Percentiles rank a stretch among this genome's conserved stretches.
phyloP scores from a whole-genome alignment of 2,329 filamentous ascomycete species.

The Biscogniauxia marginata region DNA sequence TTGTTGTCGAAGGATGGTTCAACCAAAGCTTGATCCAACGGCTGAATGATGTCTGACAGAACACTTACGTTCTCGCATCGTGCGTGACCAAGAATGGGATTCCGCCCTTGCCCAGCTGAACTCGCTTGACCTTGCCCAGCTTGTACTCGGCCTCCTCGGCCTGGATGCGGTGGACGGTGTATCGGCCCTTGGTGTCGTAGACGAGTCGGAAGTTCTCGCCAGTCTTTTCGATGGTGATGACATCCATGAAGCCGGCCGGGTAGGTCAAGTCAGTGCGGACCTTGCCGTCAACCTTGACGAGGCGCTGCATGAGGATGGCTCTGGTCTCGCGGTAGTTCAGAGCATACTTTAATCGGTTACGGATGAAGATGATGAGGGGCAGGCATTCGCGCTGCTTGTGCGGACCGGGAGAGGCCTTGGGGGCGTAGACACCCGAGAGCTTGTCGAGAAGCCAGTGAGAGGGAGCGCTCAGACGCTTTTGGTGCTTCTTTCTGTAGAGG shows the following conservation, averaged over 20 bases:
- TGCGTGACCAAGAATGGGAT: slow-evolving; percentile 99
- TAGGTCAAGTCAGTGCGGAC: slow-evolving; percentile 98
- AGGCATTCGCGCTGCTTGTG: slow-evolving; percentile 99
- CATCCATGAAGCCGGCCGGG: slow-evolving; percentile 99
- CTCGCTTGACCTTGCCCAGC: slow-evolving; percentile 99
- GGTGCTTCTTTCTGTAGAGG: slow-evolving; percentile 88
- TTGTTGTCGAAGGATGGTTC: slow-evolving; percentile 43
- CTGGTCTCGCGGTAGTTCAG: slow-evolving; percentile 98
- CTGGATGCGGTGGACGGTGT: slow-evolving; percentile 99
- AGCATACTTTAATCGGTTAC: slow-evolving; percentile 97
- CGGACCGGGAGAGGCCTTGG: slow-evolving; percentile 76
- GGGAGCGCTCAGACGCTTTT: slow-evolving; percentile 98
- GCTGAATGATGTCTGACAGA: slow-evolving; percentile 97
- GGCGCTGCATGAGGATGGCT: slow-evolving; percentile 98
- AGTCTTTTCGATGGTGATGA: slow-evolving; percentile 99
- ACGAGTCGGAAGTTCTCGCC: slow-evolving; percentile 99
- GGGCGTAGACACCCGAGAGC: slow-evolving; percentile 85
- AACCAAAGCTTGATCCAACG: slow-evolving; percentile 99
- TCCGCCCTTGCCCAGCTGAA: slow-evolving; percentile 98
- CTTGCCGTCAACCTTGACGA: slow-evolving; percentile 99
- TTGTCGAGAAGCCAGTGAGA: slow-evolving; percentile 99
- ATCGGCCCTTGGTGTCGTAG: slow-evolving; percentile 99
- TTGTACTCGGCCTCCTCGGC: slow-evolving; percentile 99
- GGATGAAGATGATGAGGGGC: slow-evolving; percentile 97
- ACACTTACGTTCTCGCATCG: slow-evolving; percentile 99